These are phyloP conservation scores for Acanthamoeba divionensis DNA, from an alignment of 208 protist genomes.

Conservation along the genomic window DNA sequence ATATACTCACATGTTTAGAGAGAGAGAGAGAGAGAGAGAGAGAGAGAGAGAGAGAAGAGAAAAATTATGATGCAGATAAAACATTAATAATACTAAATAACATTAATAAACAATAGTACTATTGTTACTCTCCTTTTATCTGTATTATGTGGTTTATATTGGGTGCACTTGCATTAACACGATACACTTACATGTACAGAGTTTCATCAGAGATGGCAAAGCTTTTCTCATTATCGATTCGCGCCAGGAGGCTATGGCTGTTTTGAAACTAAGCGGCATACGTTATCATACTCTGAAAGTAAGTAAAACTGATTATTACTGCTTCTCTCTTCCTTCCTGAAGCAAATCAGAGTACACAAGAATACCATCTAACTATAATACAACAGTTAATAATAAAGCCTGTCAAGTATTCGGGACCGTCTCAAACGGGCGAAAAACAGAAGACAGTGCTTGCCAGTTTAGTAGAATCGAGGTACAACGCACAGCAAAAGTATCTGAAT, in stretches of 20 bases:
- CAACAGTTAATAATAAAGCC: constrained; percentile 5
- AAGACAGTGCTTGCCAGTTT: not conserved
- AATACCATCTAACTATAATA: not conserved
- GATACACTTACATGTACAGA: not conserved
- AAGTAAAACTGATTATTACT: not conserved
- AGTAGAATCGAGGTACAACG: constrained; percentile 27
- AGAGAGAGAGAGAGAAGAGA: too few species aligned
- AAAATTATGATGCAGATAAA: too few species aligned
- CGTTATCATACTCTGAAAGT: not conserved
- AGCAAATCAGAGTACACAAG: too few species aligned
- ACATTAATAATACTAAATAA: too few species aligned
- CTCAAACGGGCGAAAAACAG: not conserved
- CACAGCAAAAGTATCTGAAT: constrained; percentile 33
- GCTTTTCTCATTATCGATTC: constrained; percentile 43
- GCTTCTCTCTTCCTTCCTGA: not conserved
- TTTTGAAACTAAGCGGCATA: constrained; percentile 50
- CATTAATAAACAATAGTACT: too few species aligned
- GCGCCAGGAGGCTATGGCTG: constrained; percentile 15
- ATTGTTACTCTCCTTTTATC: too few species aligned
- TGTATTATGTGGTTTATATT: too few species aligned
- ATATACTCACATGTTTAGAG: too few species aligned
- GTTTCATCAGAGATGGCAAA: constrained; percentile 4
- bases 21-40: too few species aligned
- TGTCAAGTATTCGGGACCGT: constrained; percentile 8
- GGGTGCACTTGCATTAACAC: too few species aligned